Evolutionary conservation across 2,329 filamentous ascomycete genomes (phyloP), one percentile per base, ranked within the genome.

Genomic region (Penicillium psychrosexuale): DNA sequence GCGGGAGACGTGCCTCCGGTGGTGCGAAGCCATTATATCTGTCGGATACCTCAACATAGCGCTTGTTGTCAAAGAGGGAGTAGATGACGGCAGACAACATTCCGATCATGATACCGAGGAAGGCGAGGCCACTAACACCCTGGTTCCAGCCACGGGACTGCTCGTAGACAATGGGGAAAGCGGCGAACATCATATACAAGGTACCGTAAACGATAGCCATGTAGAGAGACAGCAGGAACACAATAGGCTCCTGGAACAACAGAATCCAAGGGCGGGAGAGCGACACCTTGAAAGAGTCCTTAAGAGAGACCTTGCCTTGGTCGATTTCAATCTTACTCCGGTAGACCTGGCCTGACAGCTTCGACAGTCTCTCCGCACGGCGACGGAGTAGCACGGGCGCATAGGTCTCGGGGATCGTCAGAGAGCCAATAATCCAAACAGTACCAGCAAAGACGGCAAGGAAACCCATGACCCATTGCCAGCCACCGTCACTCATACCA

Each of bases 41-140:
- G 3, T 62, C 58, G 27, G 63, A 59, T 12, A 55, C 49, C 1
- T 27, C 52, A 38, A 65, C 43, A 17, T 67, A 68, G 13, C 64
- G 66, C 53, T 62, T 66, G 51, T 67, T 69, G 40, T 67, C 66
- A 44, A 54, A 62, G 19, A 68, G 46, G 28, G 55, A 63, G 42
- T 65, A 63, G 17, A 36, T 42, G 11, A 69, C 62, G 1, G 66
- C 67, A 17, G 56, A 15, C 28, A 69, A 39, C 60, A 69, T 69
- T 22, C 69, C 69, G 22, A 69, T 57, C 64, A 70, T 66, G n/a
- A 69, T 66, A 12, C 67, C 67, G 8, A 71, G 46, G 56, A 71
- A 69, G 12, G 68, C 56, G 1, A 70, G 53, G 13, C 64, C 61
- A 12, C 64, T 58, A 33, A 68, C 45, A 42, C 67, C 67, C 45